phyloP scores from a whole-genome alignment of 1,139 yeast species.

The Yamadazyma pseudoaaseri region DNA sequence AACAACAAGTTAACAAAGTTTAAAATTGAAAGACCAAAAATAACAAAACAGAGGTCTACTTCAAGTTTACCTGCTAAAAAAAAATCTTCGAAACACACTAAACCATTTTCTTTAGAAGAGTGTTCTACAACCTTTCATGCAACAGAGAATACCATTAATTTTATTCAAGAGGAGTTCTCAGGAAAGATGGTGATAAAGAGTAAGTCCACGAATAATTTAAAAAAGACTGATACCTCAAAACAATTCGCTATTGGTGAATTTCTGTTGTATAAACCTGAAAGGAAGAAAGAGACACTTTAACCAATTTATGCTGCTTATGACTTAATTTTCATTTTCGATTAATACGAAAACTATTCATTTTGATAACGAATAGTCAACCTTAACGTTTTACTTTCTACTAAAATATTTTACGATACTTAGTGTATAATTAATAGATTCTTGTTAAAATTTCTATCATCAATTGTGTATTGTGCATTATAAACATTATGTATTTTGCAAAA shows the following conservation, averaged over 20 bases:
- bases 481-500: slow-evolving; percentile 1
- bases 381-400: too few relatives aligned
- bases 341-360: too few relatives aligned
- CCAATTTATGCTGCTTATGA: slow-evolving; percentile 1
- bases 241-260: not conserved
- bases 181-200: slow-evolving; percentile 1
- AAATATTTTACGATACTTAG: not conserved
- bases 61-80: slow-evolving; percentile 2
- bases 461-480: slow-evolving; percentile 5
- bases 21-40: not conserved
- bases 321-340: not conserved
- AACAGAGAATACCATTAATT: slow-evolving; percentile 14
- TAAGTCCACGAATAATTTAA: slow-evolving; percentile 1
- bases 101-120: slow-evolving; percentile 25
- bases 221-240: not conserved
- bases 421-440: slow-evolving; percentile 1
- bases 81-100: slow-evolving; percentile 6
- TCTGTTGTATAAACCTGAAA: not conserved
- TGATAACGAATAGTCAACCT: too few relatives aligned
- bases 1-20: not conserved
- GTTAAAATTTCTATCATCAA: not conserved
- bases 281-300: not conserved
- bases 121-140: slow-evolving; percentile 24
- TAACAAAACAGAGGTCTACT: slow-evolving; percentile 2
- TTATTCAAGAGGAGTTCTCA: slow-evolving; percentile 6